Percentiles rank a stretch among this genome's conserved stretches.
phyloP scores from a whole-genome alignment of 2,329 filamentous ascomycete species.

The Epichloe gansuensis region DNA sequence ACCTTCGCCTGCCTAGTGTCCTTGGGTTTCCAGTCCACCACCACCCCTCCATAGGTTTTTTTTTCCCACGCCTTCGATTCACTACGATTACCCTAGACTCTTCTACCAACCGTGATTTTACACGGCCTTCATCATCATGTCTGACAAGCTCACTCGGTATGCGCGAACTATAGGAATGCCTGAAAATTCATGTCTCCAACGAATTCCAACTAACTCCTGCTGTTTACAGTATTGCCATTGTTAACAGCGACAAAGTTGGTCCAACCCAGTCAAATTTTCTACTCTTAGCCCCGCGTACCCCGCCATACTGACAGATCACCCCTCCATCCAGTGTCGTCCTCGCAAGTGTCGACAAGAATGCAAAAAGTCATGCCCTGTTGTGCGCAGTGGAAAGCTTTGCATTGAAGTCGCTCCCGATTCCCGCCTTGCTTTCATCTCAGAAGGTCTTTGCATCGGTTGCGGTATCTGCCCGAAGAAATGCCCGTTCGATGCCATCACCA shows the following conservation, averaged over 20 bases:
- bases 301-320: conserved; percentile 18
- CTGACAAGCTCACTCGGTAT: conserved; percentile 91
- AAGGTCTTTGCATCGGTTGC: conserved; percentile 90
- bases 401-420: conserved; percentile 85
- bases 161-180: conserved; percentile 25
- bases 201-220: conserved; percentile 13
- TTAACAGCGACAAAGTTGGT: conserved; percentile 91
- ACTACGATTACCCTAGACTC: conserved; percentile 4
- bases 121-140: conserved; percentile 44
- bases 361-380: conserved; percentile 96
- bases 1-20: not conserved
- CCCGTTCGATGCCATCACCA: conserved; percentile 95
- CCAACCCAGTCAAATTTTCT: conserved; percentile 2
- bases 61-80: not conserved
- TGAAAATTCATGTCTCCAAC: not conserved
- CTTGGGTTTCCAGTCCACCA: not conserved
- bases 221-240: conserved; percentile 76
- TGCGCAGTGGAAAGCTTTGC: conserved; percentile 92
- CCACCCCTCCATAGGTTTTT: not conserved
- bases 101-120: not conserved
- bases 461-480: conserved; percentile 99
- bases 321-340: conserved; percentile 23
- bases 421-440: conserved; percentile 96
- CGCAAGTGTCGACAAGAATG: conserved; percentile 95
- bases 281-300: conserved; percentile 12